Evolutionary conservation across 345 rosid genomes (phyloP).

Genomic region (Sonneratia caseolaris): DNA sequence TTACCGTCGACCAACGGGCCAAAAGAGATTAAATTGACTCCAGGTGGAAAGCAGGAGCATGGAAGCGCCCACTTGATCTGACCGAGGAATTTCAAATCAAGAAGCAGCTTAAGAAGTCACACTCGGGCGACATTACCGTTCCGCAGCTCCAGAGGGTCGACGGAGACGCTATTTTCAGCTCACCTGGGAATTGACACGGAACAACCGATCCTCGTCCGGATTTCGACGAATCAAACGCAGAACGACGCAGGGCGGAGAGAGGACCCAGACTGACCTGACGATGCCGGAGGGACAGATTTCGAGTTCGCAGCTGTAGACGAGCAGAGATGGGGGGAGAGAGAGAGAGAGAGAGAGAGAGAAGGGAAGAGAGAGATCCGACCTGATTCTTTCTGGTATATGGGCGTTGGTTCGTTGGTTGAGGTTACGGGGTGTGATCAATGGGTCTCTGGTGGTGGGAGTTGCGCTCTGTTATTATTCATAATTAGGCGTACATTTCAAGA

Average conservation of each 20-base stretch:
- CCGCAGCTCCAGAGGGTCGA: neutral
- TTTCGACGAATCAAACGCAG: neutral
- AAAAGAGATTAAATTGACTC: neutral
- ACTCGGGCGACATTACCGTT: neutral
- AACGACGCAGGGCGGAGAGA: neutral
- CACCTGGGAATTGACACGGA: neutral
- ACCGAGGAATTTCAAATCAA: neutral
- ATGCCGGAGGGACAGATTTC: neutral
- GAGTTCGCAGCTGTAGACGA: neutral
- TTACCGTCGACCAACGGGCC: neutral
- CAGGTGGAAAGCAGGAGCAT: neutral
- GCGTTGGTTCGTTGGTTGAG: neutral
- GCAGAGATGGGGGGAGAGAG: neutral
- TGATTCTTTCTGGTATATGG: neutral
- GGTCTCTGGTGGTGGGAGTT: no score
- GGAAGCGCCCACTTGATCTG: neutral
- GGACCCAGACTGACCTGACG: neutral
- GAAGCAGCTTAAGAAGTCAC: no score
- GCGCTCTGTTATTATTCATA: no score
- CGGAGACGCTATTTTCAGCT: neutral
- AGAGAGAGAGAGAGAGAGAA: neutral
- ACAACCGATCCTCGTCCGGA: neutral
- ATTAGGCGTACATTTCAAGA: no score
- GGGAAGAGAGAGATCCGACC: neutral
- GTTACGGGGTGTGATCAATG: neutral